Base-by-base conservation (phyloP, 371 early-diverging fungal species). In the Rhizomucor miehei region DNA sequence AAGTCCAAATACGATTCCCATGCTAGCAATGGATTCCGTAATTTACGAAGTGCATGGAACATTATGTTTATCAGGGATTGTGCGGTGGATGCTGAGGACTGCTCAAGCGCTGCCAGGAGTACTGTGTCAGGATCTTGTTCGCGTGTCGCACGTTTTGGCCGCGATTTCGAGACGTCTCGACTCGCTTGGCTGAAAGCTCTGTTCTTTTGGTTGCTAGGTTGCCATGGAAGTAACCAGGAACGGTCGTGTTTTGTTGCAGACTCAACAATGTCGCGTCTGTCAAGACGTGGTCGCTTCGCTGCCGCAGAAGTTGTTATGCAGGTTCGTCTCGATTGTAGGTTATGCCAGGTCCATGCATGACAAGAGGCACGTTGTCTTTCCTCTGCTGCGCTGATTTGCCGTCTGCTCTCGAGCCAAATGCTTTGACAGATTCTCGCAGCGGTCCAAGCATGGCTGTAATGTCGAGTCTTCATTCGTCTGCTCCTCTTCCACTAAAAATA, bases 1-100 rank as follows among this genome's bases (percentile, higher is more conserved):
- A 77, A 49, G 49, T 77, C 77, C 8, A 38, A 52, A 48, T 77
- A 77, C 40, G 72, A 71, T 40, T 77, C 74, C 77, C 77, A 77
- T 13, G 72, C 77, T 25, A 59, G 51, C 20, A 50, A 51, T 48
- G 74, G 62, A n/a, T 60, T 65, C 17, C 54, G 45, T 1, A 44
- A 16, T 13, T 53, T 45, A 23, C 62, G 60, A 43, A 74, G 23
- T 8, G 66, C 46, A 3, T 46, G 50, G 1, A 66, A 51, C 3
- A 66, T 62, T 12, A 64, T 62, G 6, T 66, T 63, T 16, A 71
- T 46, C 16, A 73, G 43, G 1, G 68, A 61, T 11, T 70, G 67
- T 0, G 72, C 74, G 9, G 67, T 70, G 0, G 69, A 58, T 0
- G 63, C 64, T 19, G 69, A 60, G 0, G 74, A 77, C 45, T 74